These are phyloP conservation scores for Cladosporium sp. DNA, from an alignment of 2,329 filamentous ascomycete species.

Conservation along the genomic window DNA sequence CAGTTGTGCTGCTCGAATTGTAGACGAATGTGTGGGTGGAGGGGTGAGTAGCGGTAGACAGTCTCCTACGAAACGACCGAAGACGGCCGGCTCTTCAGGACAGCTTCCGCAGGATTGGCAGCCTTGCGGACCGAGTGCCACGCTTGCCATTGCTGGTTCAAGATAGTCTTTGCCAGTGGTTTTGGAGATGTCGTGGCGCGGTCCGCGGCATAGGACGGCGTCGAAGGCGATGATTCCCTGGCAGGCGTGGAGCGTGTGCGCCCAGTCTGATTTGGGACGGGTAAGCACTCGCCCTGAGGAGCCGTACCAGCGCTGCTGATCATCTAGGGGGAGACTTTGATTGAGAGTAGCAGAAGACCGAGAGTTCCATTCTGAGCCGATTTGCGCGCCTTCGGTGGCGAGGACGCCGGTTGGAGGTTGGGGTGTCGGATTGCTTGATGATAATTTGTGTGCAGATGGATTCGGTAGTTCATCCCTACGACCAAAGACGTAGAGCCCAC, in stretches of 20 bases:
- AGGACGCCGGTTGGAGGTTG: constrained; percentile 30
- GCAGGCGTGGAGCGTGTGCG: constrained; percentile 69
- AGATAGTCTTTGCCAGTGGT: constrained; percentile 36
- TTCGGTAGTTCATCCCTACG: constrained; percentile 37
- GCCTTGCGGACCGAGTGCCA: constrained; percentile 63
- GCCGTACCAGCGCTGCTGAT: constrained; percentile 48
- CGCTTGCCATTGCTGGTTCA: constrained; percentile 62
- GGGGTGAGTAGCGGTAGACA: constrained; percentile 72
- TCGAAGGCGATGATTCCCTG: constrained; percentile 83
- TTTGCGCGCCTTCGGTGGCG: constrained; percentile 46
- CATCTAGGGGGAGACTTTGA: constrained; percentile 36
- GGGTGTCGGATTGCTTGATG: constrained; percentile 11
- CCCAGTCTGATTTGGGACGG: constrained; percentile 64
- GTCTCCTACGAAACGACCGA: constrained; percentile 51
- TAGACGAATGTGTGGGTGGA: constrained; percentile 68
- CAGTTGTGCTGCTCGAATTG: constrained; percentile 58
- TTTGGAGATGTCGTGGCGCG: constrained; percentile 57
- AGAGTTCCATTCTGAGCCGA: constrained; percentile 58
- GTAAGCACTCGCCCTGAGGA: constrained; percentile 49
- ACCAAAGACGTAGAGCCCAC: constrained; percentile 81
- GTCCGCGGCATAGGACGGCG: constrained; percentile 75
- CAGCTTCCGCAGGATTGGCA: constrained; percentile 73
- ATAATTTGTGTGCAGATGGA: not conserved
- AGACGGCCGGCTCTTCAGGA: constrained; percentile 69
- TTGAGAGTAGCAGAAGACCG: constrained; percentile 54